These are phyloP conservation scores for Globisporangium echinulatum DNA, from an alignment of 352 stramenopile genomes.

Conservation along the genomic window DNA sequence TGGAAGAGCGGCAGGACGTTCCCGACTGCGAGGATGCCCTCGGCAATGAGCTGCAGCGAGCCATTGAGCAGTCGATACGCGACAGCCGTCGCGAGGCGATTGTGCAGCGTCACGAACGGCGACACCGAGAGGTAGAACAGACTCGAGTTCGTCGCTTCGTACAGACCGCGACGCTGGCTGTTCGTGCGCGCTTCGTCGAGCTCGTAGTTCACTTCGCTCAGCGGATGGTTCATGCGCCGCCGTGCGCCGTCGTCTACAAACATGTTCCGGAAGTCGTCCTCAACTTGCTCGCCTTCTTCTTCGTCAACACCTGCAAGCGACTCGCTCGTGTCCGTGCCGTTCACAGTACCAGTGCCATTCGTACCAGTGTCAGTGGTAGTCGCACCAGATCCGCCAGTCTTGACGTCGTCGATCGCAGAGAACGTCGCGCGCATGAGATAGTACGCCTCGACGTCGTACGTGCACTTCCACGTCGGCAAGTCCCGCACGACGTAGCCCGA, in stretches of 20 bases:
- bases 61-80: slow-evolving; percentile 80
- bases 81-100: slow-evolving; percentile 72
- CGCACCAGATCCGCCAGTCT: too few species aligned
- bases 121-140: slow-evolving; percentile 80
- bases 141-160: slow-evolving; percentile 82
- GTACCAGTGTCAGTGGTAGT: too few species aligned
- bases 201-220: slow-evolving; percentile 72
- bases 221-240: slow-evolving; percentile 41
- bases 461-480: slow-evolving; percentile 82
- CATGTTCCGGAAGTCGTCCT: slow-evolving; percentile 76
- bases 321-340: slow-evolving; percentile 10
- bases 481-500: slow-evolving; percentile 81
- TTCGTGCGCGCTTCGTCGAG: slow-evolving; percentile 71
- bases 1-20: slow-evolving; percentile 83
- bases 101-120: slow-evolving; percentile 81
- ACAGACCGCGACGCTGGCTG: slow-evolving; percentile 70
- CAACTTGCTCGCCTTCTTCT: slow-evolving; percentile 62
- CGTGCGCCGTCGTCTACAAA: slow-evolving; percentile 47
- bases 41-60: slow-evolving; percentile 77
- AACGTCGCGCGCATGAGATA: slow-evolving; percentile 83
- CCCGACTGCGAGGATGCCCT: slow-evolving; percentile 80
- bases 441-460: slow-evolving; percentile 85
- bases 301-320: slow-evolving; percentile 36
- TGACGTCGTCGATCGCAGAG: slow-evolving; percentile 46
- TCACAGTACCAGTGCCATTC: background rate